Evolutionary conservation across 176 grass and related monocot genomes (phyloP).

Genomic region (Avena atlantica): DNA sequence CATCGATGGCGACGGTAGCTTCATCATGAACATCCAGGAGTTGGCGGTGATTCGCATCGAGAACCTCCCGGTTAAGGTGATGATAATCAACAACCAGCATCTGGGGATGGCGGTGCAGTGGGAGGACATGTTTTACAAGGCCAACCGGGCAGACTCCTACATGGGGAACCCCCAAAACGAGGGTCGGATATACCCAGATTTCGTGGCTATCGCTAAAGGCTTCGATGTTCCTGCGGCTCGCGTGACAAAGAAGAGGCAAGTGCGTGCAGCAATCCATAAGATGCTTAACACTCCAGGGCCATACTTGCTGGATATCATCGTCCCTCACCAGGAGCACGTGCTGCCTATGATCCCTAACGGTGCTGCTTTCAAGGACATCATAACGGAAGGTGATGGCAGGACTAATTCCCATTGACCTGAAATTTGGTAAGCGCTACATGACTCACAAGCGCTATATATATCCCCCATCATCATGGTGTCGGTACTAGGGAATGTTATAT

Average conservation of each 20-base stretch:
- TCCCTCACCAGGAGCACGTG: slow-evolving; percentile 93
- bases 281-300: slow-evolving; percentile 93
- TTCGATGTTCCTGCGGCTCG: slow-evolving; percentile 86
- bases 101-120: slow-evolving; percentile 92
- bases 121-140: slow-evolving; percentile 95
- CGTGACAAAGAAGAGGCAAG: slow-evolving; percentile 73
- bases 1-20: slow-evolving; percentile 92
- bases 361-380: slow-evolving; percentile 91
- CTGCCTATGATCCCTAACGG: slow-evolving; percentile 97
- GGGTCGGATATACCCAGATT: slow-evolving; percentile 85
- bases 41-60: slow-evolving; percentile 83
- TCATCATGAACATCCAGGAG: slow-evolving; percentile 96
- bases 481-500: no score
- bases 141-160: slow-evolving; percentile 85
- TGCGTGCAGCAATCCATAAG: slow-evolving; percentile 70
- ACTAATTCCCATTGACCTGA: no score
- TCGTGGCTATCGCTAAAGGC: slow-evolving; percentile 77
- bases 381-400: background rate
- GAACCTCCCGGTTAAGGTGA: slow-evolving; percentile 78
- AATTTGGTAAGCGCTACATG: no score
- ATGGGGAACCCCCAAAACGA: slow-evolving; percentile 81
- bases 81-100: slow-evolving; percentile 95
- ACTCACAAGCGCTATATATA: no score
- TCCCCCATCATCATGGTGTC: no score
- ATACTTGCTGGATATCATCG: slow-evolving; percentile 83